Evolutionary conservation across 805 yeast species (phyloP), one percentile per base, ranked within the genome.

Genomic region (Priceomyces fermenticarens): DNA sequence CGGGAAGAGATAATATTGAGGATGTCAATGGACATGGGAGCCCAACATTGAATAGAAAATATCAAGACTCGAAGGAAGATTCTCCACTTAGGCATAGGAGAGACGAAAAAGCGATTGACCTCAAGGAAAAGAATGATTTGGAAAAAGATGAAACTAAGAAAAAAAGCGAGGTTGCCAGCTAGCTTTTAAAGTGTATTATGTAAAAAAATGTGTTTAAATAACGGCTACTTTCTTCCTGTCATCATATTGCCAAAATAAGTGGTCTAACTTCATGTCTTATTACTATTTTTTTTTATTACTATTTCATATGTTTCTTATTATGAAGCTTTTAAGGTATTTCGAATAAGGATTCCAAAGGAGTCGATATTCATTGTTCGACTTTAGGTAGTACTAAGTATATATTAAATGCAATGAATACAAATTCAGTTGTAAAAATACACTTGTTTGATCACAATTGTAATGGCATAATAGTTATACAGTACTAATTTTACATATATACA

Each of bases 21-120:
- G 72, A 60, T 36, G 60, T 62, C 57, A 63, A 56, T 39, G 60
- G 63, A 20, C 66, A 60, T 40, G 65, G 62, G 10, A 67, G 73
- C 41, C 75, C 75, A 4, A 68, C 73, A 3, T 49, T 66, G 37
- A 58, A 57, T 38, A 52, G 71, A 33, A 61, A 57, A 43, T 34
- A 39, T 28, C 34, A 36, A 35, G 12, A 34, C 14, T 20, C 20
- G 13, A 48, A 48, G 17, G 49, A 52, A 32, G 41, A 36, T 26
- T 51, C 53, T 16, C 57, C 57, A 5, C 30, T 49, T n/a, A 52
- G 52, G 36, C 32, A 39, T 28, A 46, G 43, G 30, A 39, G 36
- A 29, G 34, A 30, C 11, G 38, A 23, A 14, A 29, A 36, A 12
- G 17, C 15, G 17, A 23, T 30, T 11, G 44, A 35, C 2, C 11